phyloP scores from a whole-genome alignment of 495 filamentous ascomycete species.

The Hyaloscypha variabilis region DNA sequence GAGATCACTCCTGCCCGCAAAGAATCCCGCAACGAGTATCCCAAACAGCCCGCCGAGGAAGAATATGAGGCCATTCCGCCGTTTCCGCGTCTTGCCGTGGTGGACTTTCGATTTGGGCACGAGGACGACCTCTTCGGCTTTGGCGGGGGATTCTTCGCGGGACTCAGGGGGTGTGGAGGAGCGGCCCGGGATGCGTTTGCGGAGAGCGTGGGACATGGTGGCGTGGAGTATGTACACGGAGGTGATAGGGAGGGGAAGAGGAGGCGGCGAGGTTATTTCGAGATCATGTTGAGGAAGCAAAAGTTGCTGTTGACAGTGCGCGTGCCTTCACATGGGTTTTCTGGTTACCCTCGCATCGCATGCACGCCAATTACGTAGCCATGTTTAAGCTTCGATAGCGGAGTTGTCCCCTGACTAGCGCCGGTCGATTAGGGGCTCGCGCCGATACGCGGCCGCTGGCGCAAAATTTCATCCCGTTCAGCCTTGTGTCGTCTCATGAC shows the following conservation, averaged over 20 bases:
- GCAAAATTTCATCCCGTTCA: not conserved
- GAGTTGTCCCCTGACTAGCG: not conserved
- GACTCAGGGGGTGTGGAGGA: constrained; percentile 33
- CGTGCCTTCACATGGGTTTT: not conserved
- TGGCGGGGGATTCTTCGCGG: constrained; percentile 46
- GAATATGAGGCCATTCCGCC: constrained; percentile 79
- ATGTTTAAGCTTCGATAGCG: not conserved
- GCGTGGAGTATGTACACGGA: not conserved
- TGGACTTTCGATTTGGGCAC: constrained; percentile 37
- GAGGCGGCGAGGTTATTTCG: constrained; percentile 3
- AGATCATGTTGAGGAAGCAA: not conserved
- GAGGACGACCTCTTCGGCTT: constrained; percentile 41
- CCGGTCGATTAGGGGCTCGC: not conserved
- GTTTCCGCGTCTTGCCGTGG: constrained; percentile 44
- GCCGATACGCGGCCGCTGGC: not conserved
- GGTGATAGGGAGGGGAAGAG: not conserved
- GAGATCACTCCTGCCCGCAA: constrained; percentile 81
- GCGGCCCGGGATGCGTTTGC: constrained; percentile 45
- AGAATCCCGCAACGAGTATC: constrained; percentile 77
- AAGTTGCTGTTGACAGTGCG: constrained; percentile 21
- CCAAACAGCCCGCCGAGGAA: constrained; percentile 82
- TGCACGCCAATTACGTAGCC: not conserved
- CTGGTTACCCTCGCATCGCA: constrained; percentile 3
- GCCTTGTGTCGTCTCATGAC: not conserved
- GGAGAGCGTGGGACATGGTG: constrained; percentile 46